phyloP scores from a whole-genome alignment of 768 basidiomycete species.

The Gloeostereum incarnatum region DNA sequence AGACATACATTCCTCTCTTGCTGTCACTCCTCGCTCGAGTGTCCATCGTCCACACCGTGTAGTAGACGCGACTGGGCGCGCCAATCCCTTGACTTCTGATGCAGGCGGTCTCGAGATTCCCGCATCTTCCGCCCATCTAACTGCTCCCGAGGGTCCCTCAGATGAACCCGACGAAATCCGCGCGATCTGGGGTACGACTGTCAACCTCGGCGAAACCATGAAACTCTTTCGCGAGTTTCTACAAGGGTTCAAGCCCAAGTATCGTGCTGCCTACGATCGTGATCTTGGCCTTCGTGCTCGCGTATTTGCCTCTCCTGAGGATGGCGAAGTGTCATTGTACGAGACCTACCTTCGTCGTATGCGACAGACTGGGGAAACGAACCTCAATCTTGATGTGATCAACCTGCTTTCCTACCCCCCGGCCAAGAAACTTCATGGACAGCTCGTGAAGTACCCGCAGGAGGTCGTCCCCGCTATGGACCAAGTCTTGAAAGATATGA shows the following conservation, averaged over 20 bases:
- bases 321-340: conserved; percentile 65
- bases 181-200: conserved; percentile 97
- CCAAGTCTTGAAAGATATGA: conserved; percentile 87
- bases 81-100: conserved; percentile 48
- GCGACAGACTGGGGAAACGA: conserved; percentile 87
- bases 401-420: conserved; percentile 86
- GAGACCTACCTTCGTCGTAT: conserved; percentile 76
- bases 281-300: conserved; percentile 45
- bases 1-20: conserved; percentile 81
- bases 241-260: conserved; percentile 88
- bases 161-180: conserved; percentile 80
- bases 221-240: conserved; percentile 83
- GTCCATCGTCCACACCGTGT: conserved; percentile 29
- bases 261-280: conserved; percentile 66
- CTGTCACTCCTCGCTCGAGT: conserved; percentile 40
- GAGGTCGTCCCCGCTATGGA: conserved; percentile 98
- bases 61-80: conserved; percentile 16
- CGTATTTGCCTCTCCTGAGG: conserved; percentile 47
- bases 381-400: conserved; percentile 82
- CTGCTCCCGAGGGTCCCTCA: conserved; percentile 49
- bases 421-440: conserved; percentile 71
- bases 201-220: conserved; percentile 88
- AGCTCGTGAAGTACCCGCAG: conserved; percentile 90
- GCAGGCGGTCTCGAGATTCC: conserved; percentile 48
- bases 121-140: conserved; percentile 47